These are phyloP conservation scores for Scedosporium aurantiacum DNA, from an alignment of 2,329 filamentous ascomycete genomes.

Conservation along the genomic window DNA sequence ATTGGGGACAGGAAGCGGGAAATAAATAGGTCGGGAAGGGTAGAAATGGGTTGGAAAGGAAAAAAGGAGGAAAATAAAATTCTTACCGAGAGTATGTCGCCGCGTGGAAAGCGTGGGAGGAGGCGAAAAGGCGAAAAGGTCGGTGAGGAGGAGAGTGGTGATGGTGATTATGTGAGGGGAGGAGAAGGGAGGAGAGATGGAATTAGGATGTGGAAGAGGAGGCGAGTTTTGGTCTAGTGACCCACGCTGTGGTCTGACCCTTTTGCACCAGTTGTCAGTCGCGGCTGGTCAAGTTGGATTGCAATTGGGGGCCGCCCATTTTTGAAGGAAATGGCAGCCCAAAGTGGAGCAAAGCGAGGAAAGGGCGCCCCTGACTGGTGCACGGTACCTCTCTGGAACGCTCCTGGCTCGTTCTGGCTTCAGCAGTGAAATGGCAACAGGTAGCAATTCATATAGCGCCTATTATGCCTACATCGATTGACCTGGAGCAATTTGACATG, in stretches of 20 bases:
- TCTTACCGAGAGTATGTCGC: constrained; percentile 4
- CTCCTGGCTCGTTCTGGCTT: background rate
- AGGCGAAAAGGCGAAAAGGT: background rate
- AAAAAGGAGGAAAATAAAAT: constrained; percentile 3
- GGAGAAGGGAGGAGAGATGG: constrained; percentile 6
- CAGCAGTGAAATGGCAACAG: background rate
- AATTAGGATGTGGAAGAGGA: constrained; percentile 6
- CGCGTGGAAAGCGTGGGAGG: background rate
- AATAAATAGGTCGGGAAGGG: constrained; percentile 12
- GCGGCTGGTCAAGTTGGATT: background rate
- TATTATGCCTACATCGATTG: background rate
- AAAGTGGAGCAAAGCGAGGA: constrained; percentile 7
- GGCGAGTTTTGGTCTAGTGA: constrained; percentile 9
- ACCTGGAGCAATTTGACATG: background rate
- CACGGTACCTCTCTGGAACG: background rate
- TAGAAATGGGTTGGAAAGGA: constrained; percentile 11
- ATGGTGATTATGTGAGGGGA: constrained; percentile 11
- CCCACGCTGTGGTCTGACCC: constrained; percentile 5
- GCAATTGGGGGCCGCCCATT: constrained; percentile 1
- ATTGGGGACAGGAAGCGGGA: constrained; percentile 10
- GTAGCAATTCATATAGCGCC: background rate
- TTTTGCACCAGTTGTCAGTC: constrained; percentile 4
- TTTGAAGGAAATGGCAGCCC: constrained; percentile 10
- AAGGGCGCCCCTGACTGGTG: constrained; percentile 7
- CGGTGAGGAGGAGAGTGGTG: constrained; percentile 9